These are phyloP conservation scores for Epichloe sylvatica DNA, from an alignment of 2,329 filamentous ascomycete species.

Conservation along the genomic window DNA sequence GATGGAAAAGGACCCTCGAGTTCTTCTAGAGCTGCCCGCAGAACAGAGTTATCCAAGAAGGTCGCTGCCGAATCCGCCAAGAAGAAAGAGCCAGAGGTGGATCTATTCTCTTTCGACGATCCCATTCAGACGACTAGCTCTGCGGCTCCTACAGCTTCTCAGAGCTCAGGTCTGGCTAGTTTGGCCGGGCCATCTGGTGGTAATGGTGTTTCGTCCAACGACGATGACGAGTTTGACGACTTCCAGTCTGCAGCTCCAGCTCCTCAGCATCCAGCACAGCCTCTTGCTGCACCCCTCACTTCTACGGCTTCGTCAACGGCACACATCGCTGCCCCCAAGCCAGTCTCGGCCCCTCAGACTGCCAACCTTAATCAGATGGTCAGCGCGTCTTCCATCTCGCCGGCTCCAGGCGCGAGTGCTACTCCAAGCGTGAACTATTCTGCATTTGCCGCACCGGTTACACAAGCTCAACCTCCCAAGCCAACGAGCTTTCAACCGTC, in stretches of 20 bases:
- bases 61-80: conserved; percentile 51
- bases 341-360: conserved; percentile 69
- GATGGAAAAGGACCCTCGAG: conserved; percentile 53
- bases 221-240: conserved; percentile 92
- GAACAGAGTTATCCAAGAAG: conserved; percentile 25
- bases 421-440: conserved; percentile 50
- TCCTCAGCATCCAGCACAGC: conserved; percentile 30
- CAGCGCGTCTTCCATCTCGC: conserved; percentile 67
- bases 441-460: conserved; percentile 34
- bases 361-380: conserved; percentile 69
- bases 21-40: conserved; percentile 30
- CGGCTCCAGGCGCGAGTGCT: conserved; percentile 44
- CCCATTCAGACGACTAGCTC: conserved; percentile 38
- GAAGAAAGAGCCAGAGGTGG: conserved; percentile 76
- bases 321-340: conserved; percentile 70
- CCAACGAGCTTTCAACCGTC: conserved; percentile 57
- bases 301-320: conserved; percentile 40
- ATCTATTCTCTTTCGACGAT: conserved; percentile 88
- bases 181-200: conserved; percentile 19
- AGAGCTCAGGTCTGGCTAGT: conserved; percentile 32
- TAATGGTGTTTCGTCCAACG: conserved; percentile 25
- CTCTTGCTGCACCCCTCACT: conserved; percentile 33
- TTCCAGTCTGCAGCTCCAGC: conserved; percentile 76
- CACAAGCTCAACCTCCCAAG: conserved; percentile 35
- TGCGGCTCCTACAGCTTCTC: conserved; percentile 30